Conservation (phyloP, 495 filamentous ascomycete species). For the Penicillium goetzii region DNA sequence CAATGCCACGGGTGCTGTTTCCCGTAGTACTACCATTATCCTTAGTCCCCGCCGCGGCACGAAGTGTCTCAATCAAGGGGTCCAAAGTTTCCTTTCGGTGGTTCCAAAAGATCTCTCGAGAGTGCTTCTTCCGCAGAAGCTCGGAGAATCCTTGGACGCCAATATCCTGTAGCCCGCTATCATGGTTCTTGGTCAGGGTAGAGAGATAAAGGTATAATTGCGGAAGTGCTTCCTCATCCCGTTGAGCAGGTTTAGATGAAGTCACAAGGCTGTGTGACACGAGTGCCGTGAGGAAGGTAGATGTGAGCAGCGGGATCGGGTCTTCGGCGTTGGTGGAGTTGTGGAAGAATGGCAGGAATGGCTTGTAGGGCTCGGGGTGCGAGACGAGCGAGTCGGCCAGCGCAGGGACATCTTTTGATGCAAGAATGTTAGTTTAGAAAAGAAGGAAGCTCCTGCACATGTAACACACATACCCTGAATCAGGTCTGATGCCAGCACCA, state of each 20-base stretch:
- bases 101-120: constrained; percentile 87
- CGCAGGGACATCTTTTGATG: constrained; percentile 68
- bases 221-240: constrained; percentile 79
- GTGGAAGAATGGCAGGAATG: constrained; percentile 83
- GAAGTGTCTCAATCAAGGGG: constrained; percentile 82
- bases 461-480: constrained; percentile 68
- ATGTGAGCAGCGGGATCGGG: constrained; percentile 84
- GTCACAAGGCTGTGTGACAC: constrained; percentile 69
- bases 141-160: constrained; percentile 90
- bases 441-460: not conserved
- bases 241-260: constrained; percentile 54
- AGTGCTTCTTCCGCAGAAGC: constrained; percentile 72
- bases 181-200: constrained; percentile 74
- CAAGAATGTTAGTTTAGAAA: not conserved
- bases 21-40: constrained; percentile 70
- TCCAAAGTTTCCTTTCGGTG: constrained; percentile 79
- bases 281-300: constrained; percentile 81
- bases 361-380: constrained; percentile 77
- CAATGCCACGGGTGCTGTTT: constrained; percentile 64
- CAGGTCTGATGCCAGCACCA: constrained; percentile 86
- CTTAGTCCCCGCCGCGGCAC: constrained; percentile 73
- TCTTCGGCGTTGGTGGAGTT: constrained; percentile 82
- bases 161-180: constrained; percentile 91
- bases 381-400: constrained; percentile 75
- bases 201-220: constrained; percentile 85